Percentiles rank a stretch among this genome's conserved stretches.
Evolutionary conservation across 2,329 filamentous ascomycete species (phyloP).

Genomic region (Fusarium tricinctum): DNA sequence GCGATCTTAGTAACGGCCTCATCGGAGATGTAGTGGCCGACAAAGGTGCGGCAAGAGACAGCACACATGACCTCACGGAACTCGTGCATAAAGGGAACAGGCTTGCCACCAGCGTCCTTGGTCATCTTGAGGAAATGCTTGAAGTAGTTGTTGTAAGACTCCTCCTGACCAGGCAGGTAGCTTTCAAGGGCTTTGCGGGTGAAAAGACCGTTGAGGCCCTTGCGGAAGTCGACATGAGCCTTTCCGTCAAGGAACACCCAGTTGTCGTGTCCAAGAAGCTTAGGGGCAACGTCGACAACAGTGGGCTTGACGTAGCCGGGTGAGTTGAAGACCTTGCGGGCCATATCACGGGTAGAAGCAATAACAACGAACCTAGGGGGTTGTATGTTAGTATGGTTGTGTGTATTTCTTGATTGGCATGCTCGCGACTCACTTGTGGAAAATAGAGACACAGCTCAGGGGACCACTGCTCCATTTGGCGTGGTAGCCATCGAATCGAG

Average conservation of each 20-base stretch:
- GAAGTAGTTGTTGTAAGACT: conserved; percentile 91
- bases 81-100: conserved; percentile 87
- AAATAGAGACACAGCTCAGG: conserved; percentile 96
- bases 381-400: conserved; percentile 20
- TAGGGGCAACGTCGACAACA: conserved; percentile 93
- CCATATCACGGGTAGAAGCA: conserved; percentile 93
- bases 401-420: background rate
- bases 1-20: conserved; percentile 93
- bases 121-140: conserved; percentile 82
- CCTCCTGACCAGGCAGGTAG: conserved; percentile 93
- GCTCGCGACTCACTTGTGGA: conserved; percentile 84
- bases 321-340: conserved; percentile 96
- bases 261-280: conserved; percentile 91
- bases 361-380: conserved; percentile 89
- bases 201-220: conserved; percentile 94
- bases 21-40: conserved; percentile 94
- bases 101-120: conserved; percentile 77
- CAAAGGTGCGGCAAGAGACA: conserved; percentile 95
- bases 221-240: conserved; percentile 95
- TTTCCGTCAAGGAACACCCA: conserved; percentile 99
- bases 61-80: conserved; percentile 97
- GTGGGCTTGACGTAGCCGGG: conserved; percentile 93
- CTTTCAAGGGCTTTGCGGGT: conserved; percentile 88
- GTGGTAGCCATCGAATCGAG: conserved; percentile 91
- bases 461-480: conserved; percentile 92